phyloP scores from a whole-genome alignment of 305 asterid genomes.

The Lippia alba region DNA sequence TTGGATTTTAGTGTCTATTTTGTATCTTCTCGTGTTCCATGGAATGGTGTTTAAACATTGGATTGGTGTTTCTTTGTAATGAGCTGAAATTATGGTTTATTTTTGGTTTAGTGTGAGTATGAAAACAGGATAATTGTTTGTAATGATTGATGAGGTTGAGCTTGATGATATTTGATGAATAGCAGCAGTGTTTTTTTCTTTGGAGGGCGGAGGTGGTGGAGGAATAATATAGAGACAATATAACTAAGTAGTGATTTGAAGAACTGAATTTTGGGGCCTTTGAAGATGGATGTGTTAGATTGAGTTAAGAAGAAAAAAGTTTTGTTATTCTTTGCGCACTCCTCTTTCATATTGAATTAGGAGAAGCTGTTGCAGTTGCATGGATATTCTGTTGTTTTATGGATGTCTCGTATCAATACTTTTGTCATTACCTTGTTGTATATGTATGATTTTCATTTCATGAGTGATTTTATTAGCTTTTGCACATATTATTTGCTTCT shows the following conservation, averaged over 20 bases:
- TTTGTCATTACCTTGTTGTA: neutral
- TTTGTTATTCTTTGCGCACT: neutral
- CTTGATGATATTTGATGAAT: slow-evolving; percentile 1
- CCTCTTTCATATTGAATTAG: neutral
- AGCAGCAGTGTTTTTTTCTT: slow-evolving; percentile 4
- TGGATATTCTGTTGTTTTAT: neutral
- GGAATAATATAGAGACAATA: neutral
- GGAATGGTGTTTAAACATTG: neutral
- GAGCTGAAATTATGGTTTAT: neutral
- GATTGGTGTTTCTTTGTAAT: neutral
- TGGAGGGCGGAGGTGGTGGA: neutral
- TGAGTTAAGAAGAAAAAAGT: neutral
- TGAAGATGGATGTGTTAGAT: slow-evolving; percentile 18
- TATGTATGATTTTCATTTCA: slow-evolving; percentile 13
- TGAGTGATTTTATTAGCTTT: slow-evolving; percentile 15
- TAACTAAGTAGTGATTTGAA: neutral
- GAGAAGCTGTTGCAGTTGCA: neutral
- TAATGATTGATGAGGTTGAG: neutral
- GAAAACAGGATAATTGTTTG: neutral
- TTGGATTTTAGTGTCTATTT: no score
- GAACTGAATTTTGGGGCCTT: slow-evolving; percentile 2
- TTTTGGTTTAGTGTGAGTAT: neutral
- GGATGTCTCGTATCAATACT: slow-evolving; percentile 1
- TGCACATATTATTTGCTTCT: slow-evolving; percentile 16
- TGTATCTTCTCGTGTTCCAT: no score